Conservation (phyloP, 1,284 basidiomycete genomes). For the Ceratobasidium theobromae region DNA sequence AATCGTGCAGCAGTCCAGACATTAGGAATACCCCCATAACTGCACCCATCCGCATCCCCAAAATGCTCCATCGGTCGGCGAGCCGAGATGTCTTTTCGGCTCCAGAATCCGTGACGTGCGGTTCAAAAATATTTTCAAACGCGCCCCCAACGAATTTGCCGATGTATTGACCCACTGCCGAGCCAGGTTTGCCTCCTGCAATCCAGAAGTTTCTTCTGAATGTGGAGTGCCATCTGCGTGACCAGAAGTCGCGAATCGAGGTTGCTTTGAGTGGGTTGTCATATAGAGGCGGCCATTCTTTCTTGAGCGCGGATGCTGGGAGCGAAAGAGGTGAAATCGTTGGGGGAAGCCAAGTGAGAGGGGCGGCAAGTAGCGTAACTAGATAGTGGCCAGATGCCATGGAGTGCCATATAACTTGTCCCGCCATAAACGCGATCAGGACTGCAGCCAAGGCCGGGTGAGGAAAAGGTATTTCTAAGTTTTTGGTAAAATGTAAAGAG, state of each 20-base stretch:
- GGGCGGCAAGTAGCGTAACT: not conserved
- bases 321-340: constrained; percentile 4
- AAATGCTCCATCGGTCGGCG: not conserved
- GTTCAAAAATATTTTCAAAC: not conserved
- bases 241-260: constrained; percentile 38
- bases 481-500: not conserved
- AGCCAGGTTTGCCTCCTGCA: constrained; percentile 4
- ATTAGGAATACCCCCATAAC: constrained; percentile 58
- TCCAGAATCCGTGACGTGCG: not conserved
- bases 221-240: constrained; percentile 35
- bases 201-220: constrained; percentile 26
- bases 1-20: constrained; percentile 59
- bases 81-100: not conserved
- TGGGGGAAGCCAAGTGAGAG: constrained; percentile 11
- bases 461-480: not conserved
- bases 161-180: not conserved
- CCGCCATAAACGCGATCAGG: not conserved
- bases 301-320: not conserved
- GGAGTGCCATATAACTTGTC: not conserved
- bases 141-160: not conserved
- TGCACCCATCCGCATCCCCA: constrained; percentile 41
- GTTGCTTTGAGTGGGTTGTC: constrained; percentile 23
- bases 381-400: not conserved
- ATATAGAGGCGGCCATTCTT: constrained; percentile 35
- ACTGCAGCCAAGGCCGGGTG: constrained; percentile 3